phyloP scores from a whole-genome alignment of 345 rosid species.

The Moricandia arvensis region DNA sequence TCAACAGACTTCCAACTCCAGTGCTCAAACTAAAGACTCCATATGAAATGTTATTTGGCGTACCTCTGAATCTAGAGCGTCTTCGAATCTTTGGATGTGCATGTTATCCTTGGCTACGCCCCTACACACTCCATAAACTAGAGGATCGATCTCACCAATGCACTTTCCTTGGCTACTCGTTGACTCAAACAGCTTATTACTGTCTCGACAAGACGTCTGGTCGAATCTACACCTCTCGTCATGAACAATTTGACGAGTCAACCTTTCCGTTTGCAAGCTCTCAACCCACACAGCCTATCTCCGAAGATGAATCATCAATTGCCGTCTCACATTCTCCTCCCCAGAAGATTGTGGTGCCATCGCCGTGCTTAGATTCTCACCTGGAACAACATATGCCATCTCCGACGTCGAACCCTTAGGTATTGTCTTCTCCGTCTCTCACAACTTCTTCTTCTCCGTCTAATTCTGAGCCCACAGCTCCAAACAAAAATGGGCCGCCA shows the following conservation, averaged over 20 bases:
- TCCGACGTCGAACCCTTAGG: background rate
- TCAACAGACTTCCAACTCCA: background rate
- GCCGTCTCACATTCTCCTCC: background rate
- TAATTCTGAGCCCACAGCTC: background rate
- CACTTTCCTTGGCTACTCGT: background rate
- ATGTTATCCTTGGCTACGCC: background rate
- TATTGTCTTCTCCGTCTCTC: background rate
- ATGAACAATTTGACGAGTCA: background rate
- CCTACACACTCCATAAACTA: background rate
- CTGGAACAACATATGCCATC: background rate
- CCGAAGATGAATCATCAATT: background rate
- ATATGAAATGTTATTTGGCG: background rate
- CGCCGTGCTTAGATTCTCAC: background rate
- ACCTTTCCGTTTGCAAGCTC: background rate
- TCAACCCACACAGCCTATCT: background rate
- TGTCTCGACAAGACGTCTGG: background rate
- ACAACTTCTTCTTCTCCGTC: background rate
- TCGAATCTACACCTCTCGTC: background rate
- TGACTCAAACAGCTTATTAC: background rate
- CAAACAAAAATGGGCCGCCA: background rate
- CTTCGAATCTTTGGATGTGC: background rate
- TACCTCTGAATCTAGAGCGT: accelerated
- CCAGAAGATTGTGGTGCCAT: background rate
- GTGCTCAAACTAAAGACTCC: background rate
- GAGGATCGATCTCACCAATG: background rate